Evolutionary conservation across 2,329 filamentous ascomycete species (phyloP).

Genomic region (Cercospora sp.): DNA sequence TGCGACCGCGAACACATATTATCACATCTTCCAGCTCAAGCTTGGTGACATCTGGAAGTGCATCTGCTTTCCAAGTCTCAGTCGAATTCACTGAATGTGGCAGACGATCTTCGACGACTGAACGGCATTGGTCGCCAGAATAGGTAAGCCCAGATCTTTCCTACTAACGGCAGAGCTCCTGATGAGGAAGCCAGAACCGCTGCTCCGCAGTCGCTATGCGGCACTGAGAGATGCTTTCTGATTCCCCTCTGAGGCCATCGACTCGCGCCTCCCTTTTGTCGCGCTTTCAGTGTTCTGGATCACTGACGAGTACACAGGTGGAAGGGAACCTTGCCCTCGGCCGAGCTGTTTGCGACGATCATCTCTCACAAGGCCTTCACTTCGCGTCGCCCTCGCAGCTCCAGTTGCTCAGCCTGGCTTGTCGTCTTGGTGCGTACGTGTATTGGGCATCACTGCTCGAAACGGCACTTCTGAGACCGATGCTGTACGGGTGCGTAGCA

Average conservation of each 20-base stretch:
- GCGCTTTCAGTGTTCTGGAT: not conserved
- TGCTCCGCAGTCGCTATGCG: constrained; percentile 13
- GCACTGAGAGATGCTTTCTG: constrained; percentile 11
- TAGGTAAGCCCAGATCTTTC: not conserved
- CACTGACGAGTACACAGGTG: not conserved
- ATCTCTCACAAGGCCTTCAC: not conserved
- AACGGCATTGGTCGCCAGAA: not conserved
- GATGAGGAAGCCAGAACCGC: constrained; percentile 12
- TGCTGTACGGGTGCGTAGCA: not conserved
- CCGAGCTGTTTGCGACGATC: not conserved
- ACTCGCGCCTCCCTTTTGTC: not conserved
- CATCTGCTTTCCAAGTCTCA: not conserved
- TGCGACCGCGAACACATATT: not conserved
- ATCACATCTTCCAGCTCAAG: not conserved
- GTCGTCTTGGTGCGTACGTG: not conserved
- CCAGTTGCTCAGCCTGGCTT: not conserved
- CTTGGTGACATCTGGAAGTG: not conserved
- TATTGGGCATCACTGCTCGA: not conserved
- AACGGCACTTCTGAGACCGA: not conserved
- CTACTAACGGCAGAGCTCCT: not conserved
- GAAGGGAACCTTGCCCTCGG: not conserved
- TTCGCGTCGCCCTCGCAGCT: not conserved
- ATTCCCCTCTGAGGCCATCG: constrained; percentile 8
- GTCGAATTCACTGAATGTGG: not conserved
- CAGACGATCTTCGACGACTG: not conserved